A percentile compares a stretch with the other conserved stretches of the same genome.
Conservation (phyloP, 331 rosid genomes). For the Malus hybrid region DNA sequence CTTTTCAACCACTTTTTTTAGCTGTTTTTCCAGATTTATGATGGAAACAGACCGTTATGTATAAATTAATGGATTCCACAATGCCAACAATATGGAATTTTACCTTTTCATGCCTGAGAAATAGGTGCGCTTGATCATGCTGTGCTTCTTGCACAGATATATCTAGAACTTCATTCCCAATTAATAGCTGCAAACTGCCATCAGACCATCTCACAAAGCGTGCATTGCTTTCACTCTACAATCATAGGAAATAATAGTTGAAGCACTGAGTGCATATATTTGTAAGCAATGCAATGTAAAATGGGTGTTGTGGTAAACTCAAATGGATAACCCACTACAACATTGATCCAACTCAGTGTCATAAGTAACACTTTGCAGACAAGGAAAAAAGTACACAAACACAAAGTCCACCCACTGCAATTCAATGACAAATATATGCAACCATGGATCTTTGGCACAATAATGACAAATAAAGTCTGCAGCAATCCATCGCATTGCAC, state of each 20-base stretch:
- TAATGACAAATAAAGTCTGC: background rate
- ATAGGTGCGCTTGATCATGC: constrained; percentile 97
- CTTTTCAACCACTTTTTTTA: background rate
- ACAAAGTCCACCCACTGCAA: background rate
- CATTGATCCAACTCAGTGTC: background rate
- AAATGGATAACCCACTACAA: background rate
- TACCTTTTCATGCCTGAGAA: constrained; percentile 89
- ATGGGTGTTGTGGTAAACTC: background rate
- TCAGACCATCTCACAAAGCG: constrained; percentile 99
- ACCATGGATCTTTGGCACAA: background rate
- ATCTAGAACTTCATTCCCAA: constrained; percentile 97
- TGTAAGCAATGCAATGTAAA: background rate
- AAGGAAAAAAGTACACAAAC: background rate
- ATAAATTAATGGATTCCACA: background rate
- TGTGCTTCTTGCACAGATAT: constrained; percentile 91
- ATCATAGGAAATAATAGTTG: constrained; percentile 2
- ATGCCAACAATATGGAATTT: background rate
- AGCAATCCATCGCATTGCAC: background rate
- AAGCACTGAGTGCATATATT: constrained; percentile 4
- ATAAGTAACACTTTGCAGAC: background rate
- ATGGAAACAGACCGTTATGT: background rate
- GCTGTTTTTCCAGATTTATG: background rate
- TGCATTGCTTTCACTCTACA: constrained; percentile 85
- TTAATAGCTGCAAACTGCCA: constrained; percentile 81
- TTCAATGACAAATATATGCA: background rate